Percentiles rank a stretch among this genome's conserved stretches.
phyloP scores from a whole-genome alignment of 495 filamentous ascomycete genomes.

The Penicillium pancosmium region DNA sequence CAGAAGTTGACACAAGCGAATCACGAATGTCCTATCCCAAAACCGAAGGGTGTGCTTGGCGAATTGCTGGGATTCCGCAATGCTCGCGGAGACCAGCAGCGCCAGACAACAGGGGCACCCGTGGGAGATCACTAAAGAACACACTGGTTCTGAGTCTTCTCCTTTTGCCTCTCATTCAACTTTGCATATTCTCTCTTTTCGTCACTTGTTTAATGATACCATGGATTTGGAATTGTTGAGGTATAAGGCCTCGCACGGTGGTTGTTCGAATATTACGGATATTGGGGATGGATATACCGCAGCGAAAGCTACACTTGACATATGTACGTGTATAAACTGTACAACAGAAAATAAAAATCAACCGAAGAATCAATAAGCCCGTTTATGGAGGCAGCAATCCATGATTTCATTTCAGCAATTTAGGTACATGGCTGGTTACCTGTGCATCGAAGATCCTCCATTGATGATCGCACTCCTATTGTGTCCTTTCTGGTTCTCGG shows the following conservation, averaged over 20 bases:
- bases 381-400: no score
- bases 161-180: conserved; percentile 4
- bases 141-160: neutral
- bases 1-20: conserved; percentile 35
- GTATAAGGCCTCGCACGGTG: conserved; percentile 12
- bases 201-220: conserved; percentile 34
- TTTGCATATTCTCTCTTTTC: conserved; percentile 18
- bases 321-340: conserved; percentile 24
- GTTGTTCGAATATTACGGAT: conserved; percentile 4
- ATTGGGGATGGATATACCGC: conserved; percentile 6
- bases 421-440: no score
- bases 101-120: conserved; percentile 11
- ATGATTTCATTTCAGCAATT: no score
- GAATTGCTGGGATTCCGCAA: conserved; percentile 68
- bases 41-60: conserved; percentile 74
- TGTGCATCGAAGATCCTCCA: no score
- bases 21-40: conserved; percentile 78
- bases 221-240: conserved; percentile 23
- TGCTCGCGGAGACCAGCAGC: conserved; percentile 18
- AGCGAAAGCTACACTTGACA: conserved; percentile 13
- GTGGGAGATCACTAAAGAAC: conserved; percentile 18
- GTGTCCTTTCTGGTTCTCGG: no score
- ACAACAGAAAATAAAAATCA: conserved; percentile 6
- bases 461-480: no score
- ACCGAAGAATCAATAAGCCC: neutral